These are phyloP conservation scores for Tulasnella sp. DNA, from an alignment of 768 basidiomycete species.

Conservation along the genomic window DNA sequence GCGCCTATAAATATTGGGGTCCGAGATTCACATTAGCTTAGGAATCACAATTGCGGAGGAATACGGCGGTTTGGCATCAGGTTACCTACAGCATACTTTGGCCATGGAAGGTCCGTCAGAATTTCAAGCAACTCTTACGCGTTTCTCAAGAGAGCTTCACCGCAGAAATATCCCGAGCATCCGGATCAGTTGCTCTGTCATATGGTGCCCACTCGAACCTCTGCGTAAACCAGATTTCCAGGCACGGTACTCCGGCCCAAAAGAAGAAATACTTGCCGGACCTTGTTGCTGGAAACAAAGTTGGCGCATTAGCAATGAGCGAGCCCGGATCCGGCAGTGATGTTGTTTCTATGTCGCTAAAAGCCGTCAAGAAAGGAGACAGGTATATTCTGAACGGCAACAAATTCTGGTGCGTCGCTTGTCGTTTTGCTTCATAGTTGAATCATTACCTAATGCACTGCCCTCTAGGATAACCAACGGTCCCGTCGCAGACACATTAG, in stretches of 20 bases:
- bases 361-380: conserved; percentile 61
- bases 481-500: conserved; percentile 75
- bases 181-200: conserved; percentile 83
- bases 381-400: conserved; percentile 77
- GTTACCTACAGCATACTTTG: conserved; percentile 77
- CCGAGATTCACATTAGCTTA: conserved; percentile 19
- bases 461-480: conserved; percentile 82
- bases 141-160: neutral
- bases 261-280: conserved; percentile 74
- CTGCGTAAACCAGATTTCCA: conserved; percentile 70
- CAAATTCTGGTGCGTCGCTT: conserved; percentile 68
- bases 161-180: conserved; percentile 62
- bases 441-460: neutral
- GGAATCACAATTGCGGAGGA: conserved; percentile 56
- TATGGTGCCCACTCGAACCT: conserved; percentile 89
- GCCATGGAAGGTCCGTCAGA: conserved; percentile 67
- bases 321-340: conserved; percentile 87
- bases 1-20: conserved; percentile 21
- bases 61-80: conserved; percentile 71
- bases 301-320: conserved; percentile 90
- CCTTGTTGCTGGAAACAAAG: conserved; percentile 58
- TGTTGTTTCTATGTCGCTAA: conserved; percentile 85
- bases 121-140: neutral
- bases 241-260: conserved; percentile 73
- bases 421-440: neutral